Conservation (phyloP, 2,329 filamentous ascomycete species). For the Diplodia sapinea region DNA sequence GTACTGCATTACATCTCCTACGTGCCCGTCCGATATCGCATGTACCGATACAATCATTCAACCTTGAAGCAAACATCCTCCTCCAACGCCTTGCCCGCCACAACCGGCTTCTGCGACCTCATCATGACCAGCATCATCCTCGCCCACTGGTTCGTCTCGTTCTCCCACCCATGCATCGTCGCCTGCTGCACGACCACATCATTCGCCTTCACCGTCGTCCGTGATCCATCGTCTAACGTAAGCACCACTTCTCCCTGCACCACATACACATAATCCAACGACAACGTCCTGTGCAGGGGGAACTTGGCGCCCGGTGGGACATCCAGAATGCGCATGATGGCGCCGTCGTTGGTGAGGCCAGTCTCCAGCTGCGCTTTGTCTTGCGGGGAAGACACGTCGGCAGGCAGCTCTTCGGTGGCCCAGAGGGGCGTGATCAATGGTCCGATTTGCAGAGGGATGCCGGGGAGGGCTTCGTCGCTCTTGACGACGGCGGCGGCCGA, state of each 20-base stretch:
- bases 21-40: no score
- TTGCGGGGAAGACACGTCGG: neutral
- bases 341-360: constrained; percentile 1
- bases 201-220: constrained; percentile 16
- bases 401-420: constrained; percentile 3
- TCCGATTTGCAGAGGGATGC: neutral
- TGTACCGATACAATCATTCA: neutral
- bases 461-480: neutral
- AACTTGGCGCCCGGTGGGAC: neutral
- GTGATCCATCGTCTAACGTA: constrained; percentile 4
- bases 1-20: no score
- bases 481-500: neutral
- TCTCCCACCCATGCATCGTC: constrained; percentile 18
- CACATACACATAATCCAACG: constrained; percentile 9
- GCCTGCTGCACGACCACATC: constrained; percentile 18
- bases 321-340: neutral
- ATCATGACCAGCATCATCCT: constrained; percentile 1
- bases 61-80: constrained; percentile 1
- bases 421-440: neutral
- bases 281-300: neutral
- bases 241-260: neutral
- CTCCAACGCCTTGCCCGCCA: constrained; percentile 6
- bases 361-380: neutral
- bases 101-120: neutral
- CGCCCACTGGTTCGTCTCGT: constrained; percentile 13